phyloP scores from a whole-genome alignment of 2,329 filamentous ascomycete species.

The Colletotrichum sp. region DNA sequence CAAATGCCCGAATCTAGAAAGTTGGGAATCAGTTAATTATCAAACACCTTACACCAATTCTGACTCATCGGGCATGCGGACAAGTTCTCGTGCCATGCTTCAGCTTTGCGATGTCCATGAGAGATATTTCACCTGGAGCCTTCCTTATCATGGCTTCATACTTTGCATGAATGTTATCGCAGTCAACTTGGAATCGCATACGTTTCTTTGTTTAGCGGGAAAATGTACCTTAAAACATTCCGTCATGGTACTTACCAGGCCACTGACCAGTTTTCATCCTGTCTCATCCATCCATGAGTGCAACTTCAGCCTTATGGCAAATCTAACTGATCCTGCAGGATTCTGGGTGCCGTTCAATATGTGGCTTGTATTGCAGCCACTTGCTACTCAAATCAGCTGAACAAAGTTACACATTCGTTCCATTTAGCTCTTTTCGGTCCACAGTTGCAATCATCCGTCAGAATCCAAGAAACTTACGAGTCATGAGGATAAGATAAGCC shows the following conservation, averaged over 20 bases:
- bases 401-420: neutral
- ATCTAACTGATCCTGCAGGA: neutral
- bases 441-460: neutral
- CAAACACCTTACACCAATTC: neutral
- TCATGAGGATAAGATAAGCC: neutral
- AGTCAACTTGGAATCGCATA: neutral
- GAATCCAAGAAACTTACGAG: neutral
- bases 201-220: neutral
- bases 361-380: neutral
- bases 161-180: neutral
- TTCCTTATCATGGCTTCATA: neutral
- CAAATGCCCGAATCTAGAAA: accelerated
- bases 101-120: neutral
- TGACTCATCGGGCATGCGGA: neutral
- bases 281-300: neutral
- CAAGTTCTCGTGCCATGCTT: neutral
- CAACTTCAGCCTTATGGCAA: neutral
- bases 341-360: neutral
- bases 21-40: neutral
- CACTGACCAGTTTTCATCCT: neutral
- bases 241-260: accelerated
- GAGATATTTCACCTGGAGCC: neutral
- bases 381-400: neutral
- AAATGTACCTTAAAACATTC: neutral
- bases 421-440: neutral